phyloP scores from a whole-genome alignment of 768 basidiomycete species.

The Trametopsis cervina region DNA sequence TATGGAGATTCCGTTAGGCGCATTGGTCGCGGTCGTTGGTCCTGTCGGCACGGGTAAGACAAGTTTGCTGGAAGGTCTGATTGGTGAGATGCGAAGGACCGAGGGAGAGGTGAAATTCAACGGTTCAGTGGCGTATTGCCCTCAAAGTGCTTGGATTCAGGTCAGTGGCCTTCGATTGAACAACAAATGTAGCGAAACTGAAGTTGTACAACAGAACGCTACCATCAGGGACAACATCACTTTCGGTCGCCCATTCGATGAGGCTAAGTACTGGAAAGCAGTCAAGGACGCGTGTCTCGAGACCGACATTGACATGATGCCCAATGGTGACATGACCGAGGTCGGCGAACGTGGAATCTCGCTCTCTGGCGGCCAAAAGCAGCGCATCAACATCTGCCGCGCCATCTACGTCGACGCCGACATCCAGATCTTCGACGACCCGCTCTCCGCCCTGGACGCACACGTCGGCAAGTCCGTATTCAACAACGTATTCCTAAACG shows the following conservation, averaged over 20 bases:
- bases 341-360: slow-evolving; percentile 86
- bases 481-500: slow-evolving; percentile 70
- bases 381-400: slow-evolving; percentile 80
- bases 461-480: slow-evolving; percentile 88
- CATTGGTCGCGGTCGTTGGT: slow-evolving; percentile 77
- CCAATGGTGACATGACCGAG: slow-evolving; percentile 74
- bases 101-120: slow-evolving; percentile 63
- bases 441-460: slow-evolving; percentile 86
- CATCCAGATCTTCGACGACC: slow-evolving; percentile 87
- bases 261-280: slow-evolving; percentile 76
- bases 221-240: slow-evolving; percentile 87
- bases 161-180: no score
- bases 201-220: no score
- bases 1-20: slow-evolving; percentile 64
- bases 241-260: slow-evolving; percentile 80
- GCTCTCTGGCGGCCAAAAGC: slow-evolving; percentile 76
- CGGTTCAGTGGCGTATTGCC: slow-evolving; percentile 74
- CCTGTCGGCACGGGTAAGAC: slow-evolving; percentile 71
- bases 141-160: slow-evolving; percentile 90
- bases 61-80: slow-evolving; percentile 63
- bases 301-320: slow-evolving; percentile 72
- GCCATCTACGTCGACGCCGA: slow-evolving; percentile 83
- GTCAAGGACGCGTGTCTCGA: slow-evolving; percentile 73
- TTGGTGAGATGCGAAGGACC: slow-evolving; percentile 78
- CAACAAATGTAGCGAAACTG: no score